phyloP scores from a whole-genome alignment of 2,329 filamentous ascomycete genomes.

The Venturia asperata region DNA sequence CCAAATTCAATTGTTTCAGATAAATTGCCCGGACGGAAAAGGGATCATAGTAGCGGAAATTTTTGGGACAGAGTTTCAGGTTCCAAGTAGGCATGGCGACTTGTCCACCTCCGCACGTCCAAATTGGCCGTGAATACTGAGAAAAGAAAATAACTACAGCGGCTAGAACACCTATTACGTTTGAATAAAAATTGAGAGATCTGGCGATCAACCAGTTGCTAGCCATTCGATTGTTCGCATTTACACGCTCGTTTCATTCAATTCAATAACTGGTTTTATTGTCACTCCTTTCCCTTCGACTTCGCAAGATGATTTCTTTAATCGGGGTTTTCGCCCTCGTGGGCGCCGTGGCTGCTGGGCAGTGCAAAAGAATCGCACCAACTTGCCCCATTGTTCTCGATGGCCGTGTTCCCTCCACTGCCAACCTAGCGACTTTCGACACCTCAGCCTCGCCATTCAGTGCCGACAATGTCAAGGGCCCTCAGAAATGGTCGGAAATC shows the following conservation, averaged over 20 bases:
- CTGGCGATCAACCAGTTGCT: not conserved
- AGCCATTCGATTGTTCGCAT: not conserved
- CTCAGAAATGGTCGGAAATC: constrained; percentile 46
- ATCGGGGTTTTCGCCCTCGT: not conserved
- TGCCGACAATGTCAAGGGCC: constrained; percentile 47
- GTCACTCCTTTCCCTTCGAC: not conserved
- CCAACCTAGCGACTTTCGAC: constrained; percentile 28
- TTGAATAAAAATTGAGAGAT: not conserved
- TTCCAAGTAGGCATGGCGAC: not conserved
- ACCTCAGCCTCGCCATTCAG: constrained; percentile 40
- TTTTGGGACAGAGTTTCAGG: constrained; percentile 1
- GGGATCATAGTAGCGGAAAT: not conserved
- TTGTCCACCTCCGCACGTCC: not conserved
- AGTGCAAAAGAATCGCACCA: constrained; percentile 2
- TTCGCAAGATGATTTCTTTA: constrained; percentile 1
- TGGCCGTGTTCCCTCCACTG: constrained; percentile 29
- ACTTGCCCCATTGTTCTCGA: constrained; percentile 34
- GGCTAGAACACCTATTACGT: not conserved
- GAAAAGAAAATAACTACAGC: not conserved
- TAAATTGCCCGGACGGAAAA: not conserved
- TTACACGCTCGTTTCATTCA: not conserved
- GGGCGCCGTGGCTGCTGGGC: not conserved
- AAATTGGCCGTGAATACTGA: not conserved
- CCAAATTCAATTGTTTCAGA: not conserved
- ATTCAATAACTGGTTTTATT: not conserved